Evolutionary conservation across 192 early-diverging fungal species (phyloP), one percentile per base, ranked within the genome.

Genomic region (Umbelopsis isabellina): DNA sequence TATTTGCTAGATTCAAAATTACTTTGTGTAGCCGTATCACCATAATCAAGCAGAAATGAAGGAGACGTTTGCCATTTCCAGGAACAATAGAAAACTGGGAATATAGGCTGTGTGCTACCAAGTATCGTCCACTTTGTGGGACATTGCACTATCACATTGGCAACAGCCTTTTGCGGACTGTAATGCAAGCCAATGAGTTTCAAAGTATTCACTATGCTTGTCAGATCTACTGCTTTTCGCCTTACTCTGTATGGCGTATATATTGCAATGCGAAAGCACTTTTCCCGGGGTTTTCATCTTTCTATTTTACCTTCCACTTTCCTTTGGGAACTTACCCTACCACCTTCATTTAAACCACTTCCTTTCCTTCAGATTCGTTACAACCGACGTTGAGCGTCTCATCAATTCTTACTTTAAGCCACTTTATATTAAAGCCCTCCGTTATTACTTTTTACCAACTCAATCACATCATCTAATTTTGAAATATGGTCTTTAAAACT

Each of bases 301-400:
- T 61, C 27, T 7, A 25, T 35, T 12, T 35, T 61, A 15, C 10
- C 55, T 61, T 30, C 33, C 30, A 8, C 18, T 4, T 16, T 30
- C 27, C 33, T 23, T 35, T 27, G 33, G 55, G 27, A 61, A 25
- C 18, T 30, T 35, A 15, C 27, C 6, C 18, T 52, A 20, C 51
- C 51, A 23, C 51, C 51, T 30, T 58, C 53, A 10, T 25, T 25
- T 30, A 53, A 53, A 22, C 55, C 55, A 61, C 55, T 61, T 61
- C 55, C 55, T 35, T n/a, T 61, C 55, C 30, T 61, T 61, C 13
- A 61, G 55, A 61, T 61, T 55, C 55, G 55, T 61, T 61, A 4
- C 55, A 61, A 61, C 55, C 4, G 55, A 61, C 55, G 55, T 61
- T 61, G 55, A 61, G n/a, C 55, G 55, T 61, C 30, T 61, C 55